Percentiles rank a stretch among this genome's conserved stretches.
Conservation (phyloP, 768 basidiomycete species). For the Russula griseocarnosa region DNA sequence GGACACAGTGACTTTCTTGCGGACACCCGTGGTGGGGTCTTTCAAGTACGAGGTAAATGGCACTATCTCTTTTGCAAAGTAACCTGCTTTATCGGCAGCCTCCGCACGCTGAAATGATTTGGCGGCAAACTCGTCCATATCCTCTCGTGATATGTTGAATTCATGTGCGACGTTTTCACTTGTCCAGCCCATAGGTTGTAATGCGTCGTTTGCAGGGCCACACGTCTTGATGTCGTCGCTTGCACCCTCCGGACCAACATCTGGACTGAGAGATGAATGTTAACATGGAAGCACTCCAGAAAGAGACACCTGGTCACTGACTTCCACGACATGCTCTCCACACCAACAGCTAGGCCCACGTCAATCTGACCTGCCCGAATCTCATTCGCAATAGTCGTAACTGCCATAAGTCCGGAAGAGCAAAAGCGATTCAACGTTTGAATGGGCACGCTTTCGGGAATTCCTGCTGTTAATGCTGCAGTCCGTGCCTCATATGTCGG, state of each 20-base stretch:
- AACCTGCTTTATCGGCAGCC: conserved; percentile 61
- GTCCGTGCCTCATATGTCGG: conserved; percentile 67
- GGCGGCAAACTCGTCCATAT: conserved; percentile 74
- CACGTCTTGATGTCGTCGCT: conserved; percentile 59
- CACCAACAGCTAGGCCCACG: conserved; percentile 75
- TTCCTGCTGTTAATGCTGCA: conserved; percentile 75
- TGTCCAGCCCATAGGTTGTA: conserved; percentile 84
- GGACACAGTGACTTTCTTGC: conserved; percentile 50
- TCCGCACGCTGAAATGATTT: conserved; percentile 77
- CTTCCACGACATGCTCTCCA: conserved; percentile 83
- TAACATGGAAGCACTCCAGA: conserved; percentile 27
- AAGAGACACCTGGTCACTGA: conserved; percentile 37
- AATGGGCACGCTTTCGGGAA: conserved; percentile 71
- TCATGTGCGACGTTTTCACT: conserved; percentile 81
- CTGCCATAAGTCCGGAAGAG: conserved; percentile 82
- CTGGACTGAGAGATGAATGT: conserved; percentile 46
- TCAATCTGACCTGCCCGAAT: conserved; percentile 75
- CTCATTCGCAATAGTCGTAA: conserved; percentile 71
- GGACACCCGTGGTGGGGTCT: conserved; percentile 51
- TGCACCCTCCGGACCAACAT: conserved; percentile 54
- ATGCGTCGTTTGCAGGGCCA: conserved; percentile 55
- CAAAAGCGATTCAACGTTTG: conserved; percentile 79
- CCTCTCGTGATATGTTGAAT: conserved; percentile 64
- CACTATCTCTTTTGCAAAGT: conserved; percentile 66
- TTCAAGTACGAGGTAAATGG: conserved; percentile 66